Evolutionary conservation across 805 yeast species (phyloP), one percentile per base, ranked within the genome.

Genomic region (Starmerella lactis-condensi): DNA sequence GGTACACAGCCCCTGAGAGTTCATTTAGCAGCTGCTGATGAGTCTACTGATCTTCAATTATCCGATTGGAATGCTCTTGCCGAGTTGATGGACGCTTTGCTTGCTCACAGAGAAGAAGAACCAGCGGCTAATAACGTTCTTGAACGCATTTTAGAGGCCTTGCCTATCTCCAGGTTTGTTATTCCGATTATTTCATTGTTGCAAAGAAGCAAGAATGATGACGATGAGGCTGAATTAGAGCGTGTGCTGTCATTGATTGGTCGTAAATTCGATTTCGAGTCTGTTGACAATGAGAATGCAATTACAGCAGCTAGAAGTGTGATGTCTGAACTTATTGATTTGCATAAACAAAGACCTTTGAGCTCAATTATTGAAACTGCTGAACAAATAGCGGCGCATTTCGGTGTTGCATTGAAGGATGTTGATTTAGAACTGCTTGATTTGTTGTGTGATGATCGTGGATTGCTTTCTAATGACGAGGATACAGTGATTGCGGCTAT

Each of bases 91-190:
- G 49, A 43, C 25, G 27, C 23, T 14, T 32, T 52, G 23, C 42
- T 50, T 6, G 29, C 11, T 34, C 32, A 23, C 27, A 30, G 24
- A 22, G 30, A 13, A 52, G 47, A 20, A 51, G 51, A 11, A 58
- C 35, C 38, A 9, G 41, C 39, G 2, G 43, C 39, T 4, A 69
- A 69, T 47, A 61, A 59, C 17, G 53, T 78, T 30, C 59, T 85
- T 40, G 67, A 70, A 21, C 67, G 67, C 41, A 56, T 73, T 39
- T 56, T 85, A 36, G 69, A 70, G 35, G 58, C 81, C 38, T 58
- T 85, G 32, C 94, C 96, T 19, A 65, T 82, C 40, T 64, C 64
- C 38, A 65, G 69, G 41, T 83, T 78, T 50, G 73, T 75, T 18
- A 58, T 62, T 12, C 68, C 92, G 2, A 63, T 76, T 16, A 56